These are phyloP conservation scores for Penicillium diatomitis DNA, from an alignment of 495 filamentous ascomycete species.

Conservation along the genomic window DNA sequence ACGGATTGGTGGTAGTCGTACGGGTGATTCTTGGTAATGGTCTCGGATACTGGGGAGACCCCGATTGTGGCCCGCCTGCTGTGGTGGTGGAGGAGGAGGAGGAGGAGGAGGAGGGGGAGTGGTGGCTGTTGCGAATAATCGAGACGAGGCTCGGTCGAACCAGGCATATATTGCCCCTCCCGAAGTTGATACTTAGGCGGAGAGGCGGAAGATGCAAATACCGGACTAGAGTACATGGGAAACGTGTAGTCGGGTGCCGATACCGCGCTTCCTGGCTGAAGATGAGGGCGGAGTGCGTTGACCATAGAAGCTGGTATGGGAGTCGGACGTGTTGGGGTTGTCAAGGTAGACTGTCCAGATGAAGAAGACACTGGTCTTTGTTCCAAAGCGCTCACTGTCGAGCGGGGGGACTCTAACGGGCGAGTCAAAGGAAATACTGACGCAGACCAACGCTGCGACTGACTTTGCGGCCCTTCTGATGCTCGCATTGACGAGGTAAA, in stretches of 20 bases:
- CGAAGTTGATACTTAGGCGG: constrained; percentile 7
- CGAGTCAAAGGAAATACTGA: constrained; percentile 27
- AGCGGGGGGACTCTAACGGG: constrained; percentile 22
- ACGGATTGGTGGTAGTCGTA: constrained; percentile 36
- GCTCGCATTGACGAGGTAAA: constrained; percentile 16
- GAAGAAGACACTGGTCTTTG: constrained; percentile 31
- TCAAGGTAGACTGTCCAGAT: constrained; percentile 23
- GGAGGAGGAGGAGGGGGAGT: constrained; percentile 29
- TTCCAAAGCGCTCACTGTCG: constrained; percentile 17
- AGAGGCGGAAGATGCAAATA: constrained; percentile 24
- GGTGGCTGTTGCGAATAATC: too few species aligned
- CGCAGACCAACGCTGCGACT: constrained; percentile 30
- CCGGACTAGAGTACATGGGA: constrained; percentile 20
- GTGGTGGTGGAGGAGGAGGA: constrained; percentile 19
- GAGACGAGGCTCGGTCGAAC: too few species aligned
- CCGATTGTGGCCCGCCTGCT: constrained; percentile 24
- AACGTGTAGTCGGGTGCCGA: constrained; percentile 24
- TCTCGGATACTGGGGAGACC: constrained; percentile 16
- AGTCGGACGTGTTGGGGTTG: constrained; percentile 19
- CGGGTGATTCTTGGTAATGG: constrained; percentile 28
- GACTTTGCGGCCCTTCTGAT: constrained; percentile 15
- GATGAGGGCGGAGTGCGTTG: constrained; percentile 21
- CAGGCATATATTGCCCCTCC: too few species aligned
- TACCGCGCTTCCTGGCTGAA: constrained; percentile 18
- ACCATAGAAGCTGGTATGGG: constrained; percentile 21